Percentiles rank a stretch among this genome's conserved stretches.
Evolutionary conservation across 768 basidiomycete genomes (phyloP).

Genomic region (Boletus sp.): DNA sequence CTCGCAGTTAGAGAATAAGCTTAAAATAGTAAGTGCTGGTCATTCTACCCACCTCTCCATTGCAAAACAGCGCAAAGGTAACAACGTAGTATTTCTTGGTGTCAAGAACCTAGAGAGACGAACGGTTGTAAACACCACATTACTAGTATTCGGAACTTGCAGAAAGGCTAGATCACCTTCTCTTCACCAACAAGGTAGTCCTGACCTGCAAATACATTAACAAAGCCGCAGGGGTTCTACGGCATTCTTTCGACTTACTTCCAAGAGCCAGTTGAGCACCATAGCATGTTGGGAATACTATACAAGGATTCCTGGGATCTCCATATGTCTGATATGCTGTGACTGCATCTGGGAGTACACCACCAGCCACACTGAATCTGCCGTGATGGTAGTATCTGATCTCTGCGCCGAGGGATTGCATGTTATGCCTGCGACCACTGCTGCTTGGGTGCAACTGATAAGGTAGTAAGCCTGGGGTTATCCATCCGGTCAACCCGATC

Average conservation of each 20-base stretch:
- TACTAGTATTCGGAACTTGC: neutral
- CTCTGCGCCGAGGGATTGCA: conserved; percentile 12
- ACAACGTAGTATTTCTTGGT: conserved; percentile 51
- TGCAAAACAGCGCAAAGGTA: conserved; percentile 56
- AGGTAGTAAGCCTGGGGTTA: neutral
- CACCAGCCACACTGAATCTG: conserved; percentile 50
- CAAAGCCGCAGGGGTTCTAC: neutral
- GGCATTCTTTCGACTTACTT: conserved; percentile 32
- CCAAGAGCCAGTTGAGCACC: conserved; percentile 45
- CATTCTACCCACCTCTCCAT: conserved; percentile 48
- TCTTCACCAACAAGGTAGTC: conserved; percentile 48
- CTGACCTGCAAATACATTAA: conserved; percentile 36
- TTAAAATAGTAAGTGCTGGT: neutral
- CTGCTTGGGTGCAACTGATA: neutral
- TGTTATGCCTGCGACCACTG: neutral
- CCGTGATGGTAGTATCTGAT: conserved; percentile 55
- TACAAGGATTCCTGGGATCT: conserved; percentile 48
- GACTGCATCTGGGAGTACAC: conserved; percentile 52
- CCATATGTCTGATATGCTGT: conserved; percentile 60
- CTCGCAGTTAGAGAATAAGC: neutral
- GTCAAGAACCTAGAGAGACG: conserved; percentile 40
- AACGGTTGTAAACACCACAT: neutral
- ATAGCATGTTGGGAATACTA: conserved; percentile 60
- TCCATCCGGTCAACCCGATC: neutral
- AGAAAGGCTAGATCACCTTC: conserved; percentile 35